A percentile compares a stretch with the other conserved stretches of the same genome.
These are phyloP conservation scores for Trypanosoma rangeli DNA, from an alignment of 208 protist genomes.

Conservation along the genomic window DNA sequence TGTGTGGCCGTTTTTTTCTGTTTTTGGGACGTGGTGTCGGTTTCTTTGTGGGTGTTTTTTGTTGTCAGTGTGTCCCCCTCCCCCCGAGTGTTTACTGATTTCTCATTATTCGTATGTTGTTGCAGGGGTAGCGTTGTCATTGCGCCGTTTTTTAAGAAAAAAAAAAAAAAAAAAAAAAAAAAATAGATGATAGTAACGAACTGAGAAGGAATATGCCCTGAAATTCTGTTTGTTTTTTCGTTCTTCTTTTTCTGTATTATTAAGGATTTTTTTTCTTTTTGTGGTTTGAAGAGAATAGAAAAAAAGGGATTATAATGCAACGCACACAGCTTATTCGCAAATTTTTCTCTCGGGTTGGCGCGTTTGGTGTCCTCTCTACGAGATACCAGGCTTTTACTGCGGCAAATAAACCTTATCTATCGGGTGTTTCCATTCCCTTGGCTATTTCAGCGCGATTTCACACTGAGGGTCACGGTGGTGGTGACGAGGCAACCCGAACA, in stretches of 20 bases:
- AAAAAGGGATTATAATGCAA: slow-evolving; percentile 21
- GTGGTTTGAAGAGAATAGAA: slow-evolving; percentile 2
- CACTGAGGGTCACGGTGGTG: slow-evolving; percentile 37
- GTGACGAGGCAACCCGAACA: slow-evolving; percentile 65
- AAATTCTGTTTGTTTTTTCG: slow-evolving; percentile 3
- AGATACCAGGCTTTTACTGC: slow-evolving; percentile 12
- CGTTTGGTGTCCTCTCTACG: slow-evolving; percentile 8
- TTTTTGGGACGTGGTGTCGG: too few relatives aligned
- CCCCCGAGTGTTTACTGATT: too few relatives aligned
- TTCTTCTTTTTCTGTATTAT: slow-evolving; percentile 13
- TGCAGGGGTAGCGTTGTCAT: too few relatives aligned
- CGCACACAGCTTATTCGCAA: slow-evolving; percentile 28
- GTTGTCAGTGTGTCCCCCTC: too few relatives aligned
- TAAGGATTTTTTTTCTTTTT: slow-evolving; percentile 9
- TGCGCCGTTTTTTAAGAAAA: too few relatives aligned
- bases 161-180: slow-evolving; percentile 20
- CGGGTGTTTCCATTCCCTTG: slow-evolving; percentile 9
- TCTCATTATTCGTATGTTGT: too few relatives aligned
- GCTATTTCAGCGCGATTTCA: slow-evolving; percentile 55
- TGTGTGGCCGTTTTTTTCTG: too few relatives aligned
- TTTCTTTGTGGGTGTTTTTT: too few relatives aligned
- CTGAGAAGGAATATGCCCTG: background rate
- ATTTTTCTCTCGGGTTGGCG: slow-evolving; percentile 11
- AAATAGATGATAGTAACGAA: background rate
- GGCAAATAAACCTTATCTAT: slow-evolving; percentile 2